Percentiles rank a stretch among this genome's conserved stretches.
Conservation (phyloP, 139 green algal genomes). For the Coccomyxa sp. region DNA sequence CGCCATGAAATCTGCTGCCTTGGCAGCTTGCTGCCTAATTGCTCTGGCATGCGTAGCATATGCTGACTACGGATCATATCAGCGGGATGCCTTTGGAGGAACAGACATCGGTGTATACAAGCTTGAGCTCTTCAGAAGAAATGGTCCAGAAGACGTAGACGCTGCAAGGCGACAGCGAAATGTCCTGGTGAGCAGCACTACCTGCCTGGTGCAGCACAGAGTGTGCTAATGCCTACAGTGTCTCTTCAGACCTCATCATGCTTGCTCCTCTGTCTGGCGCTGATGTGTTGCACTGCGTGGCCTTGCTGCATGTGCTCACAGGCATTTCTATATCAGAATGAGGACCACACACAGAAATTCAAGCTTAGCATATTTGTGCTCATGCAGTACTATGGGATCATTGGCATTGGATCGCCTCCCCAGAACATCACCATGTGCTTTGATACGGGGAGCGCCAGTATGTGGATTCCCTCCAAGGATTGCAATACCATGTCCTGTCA, state of each 20-base stretch:
- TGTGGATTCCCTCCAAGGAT: background rate
- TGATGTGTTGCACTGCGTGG: too few species aligned
- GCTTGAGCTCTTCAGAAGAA: background rate
- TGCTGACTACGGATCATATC: background rate
- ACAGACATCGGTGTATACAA: background rate
- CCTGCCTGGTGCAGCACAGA: too few species aligned
- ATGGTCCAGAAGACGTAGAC: background rate
- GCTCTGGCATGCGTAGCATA: too few species aligned
- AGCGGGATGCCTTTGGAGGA: background rate
- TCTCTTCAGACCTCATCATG: too few species aligned
- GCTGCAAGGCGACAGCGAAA: background rate
- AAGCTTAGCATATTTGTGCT: background rate
- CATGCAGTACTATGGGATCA: constrained; percentile 1
- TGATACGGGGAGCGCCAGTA: background rate
- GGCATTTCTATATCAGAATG: too few species aligned
- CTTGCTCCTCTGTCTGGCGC: too few species aligned
- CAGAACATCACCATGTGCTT: background rate
- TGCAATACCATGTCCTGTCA: background rate
- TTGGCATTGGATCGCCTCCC: background rate
- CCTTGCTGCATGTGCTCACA: too few species aligned
- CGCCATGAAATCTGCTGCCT: too few species aligned
- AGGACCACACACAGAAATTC: too few species aligned
- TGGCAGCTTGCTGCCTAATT: too few species aligned
- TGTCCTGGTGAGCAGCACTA: background rate
- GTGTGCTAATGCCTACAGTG: background rate